Base-by-base conservation (phyloP, 106 monocot genomes). In the Ottelia alismoides region DNA sequence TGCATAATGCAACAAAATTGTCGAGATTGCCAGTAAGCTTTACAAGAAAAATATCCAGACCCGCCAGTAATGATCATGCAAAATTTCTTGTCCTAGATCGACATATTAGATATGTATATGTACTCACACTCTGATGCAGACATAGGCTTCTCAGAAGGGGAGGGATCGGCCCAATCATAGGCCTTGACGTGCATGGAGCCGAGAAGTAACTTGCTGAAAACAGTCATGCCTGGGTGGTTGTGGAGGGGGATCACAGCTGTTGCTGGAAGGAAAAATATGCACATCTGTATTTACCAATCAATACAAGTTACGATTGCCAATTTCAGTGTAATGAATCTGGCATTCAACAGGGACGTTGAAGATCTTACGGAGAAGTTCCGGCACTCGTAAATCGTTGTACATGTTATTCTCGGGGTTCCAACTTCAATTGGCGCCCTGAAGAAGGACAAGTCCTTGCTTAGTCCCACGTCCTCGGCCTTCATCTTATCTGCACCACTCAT, bases 191-290 rank as follows among this genome's bases (percentile, higher is more conserved):
- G 90, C 72, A 91, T 81, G 12, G 80, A 77, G 21, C 90, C 90
- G n/a, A 81, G 44, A 0, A 91, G 78, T 0, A 91, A 53, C 53
- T 91, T 91, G 78, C 77, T 70, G 73, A 84, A 84, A 24, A 89
- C 89, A 19, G 83, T 89, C 90, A 91, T 91, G 2, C 81, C 84
- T 0, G 90, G 84, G 45, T 91, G 90, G 61, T 91, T 84, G 43
- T 91, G 90, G 9, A 91, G 84, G n/a, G 90, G 90, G 46, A 91
- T 91, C 12, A 91, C 81, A n/a, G 71, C 80, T 14, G 60, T 58
- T 29, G 90, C 75, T 2, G 77, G 84, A 45, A 91, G 58, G 53
- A 74, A 78, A 70, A 91, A 78, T 25, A 91, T 64, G 16, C 84
- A 75, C 25, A 91, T 78, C 90, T 91, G 80, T n/a, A n/a, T n/a